These are phyloP conservation scores for Magnaporthiopsis poae DNA, from an alignment of 2,329 filamentous ascomycete genomes.

Conservation along the genomic window DNA sequence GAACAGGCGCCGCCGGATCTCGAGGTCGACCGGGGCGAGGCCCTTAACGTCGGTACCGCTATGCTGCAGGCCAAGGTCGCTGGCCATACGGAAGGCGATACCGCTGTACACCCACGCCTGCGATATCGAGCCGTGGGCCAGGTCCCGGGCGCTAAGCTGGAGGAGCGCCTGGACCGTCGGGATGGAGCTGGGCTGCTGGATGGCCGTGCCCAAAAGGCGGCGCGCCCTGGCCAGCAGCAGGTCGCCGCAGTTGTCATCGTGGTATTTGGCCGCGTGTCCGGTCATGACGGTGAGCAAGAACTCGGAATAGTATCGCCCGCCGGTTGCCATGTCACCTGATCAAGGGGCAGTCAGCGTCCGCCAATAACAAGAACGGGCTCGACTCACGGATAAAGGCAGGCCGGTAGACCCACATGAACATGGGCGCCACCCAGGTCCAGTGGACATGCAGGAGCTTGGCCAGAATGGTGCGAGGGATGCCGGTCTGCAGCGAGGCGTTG, in stretches of 20 bases:
- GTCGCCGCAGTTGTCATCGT: constrained; percentile 11
- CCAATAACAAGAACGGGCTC: too few species aligned
- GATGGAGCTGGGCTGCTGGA: constrained; percentile 20
- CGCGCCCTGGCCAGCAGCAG: too few species aligned
- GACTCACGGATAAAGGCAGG: constrained; percentile 18
- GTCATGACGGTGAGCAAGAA: constrained; percentile 20
- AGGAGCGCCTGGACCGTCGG: constrained; percentile 21
- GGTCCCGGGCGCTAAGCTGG: constrained; percentile 20
- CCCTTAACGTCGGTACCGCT: constrained; percentile 15
- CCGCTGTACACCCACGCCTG: constrained; percentile 23
- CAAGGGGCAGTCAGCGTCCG: neutral
- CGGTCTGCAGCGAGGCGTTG: too few species aligned
- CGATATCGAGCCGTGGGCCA: constrained; percentile 20
- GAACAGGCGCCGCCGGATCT: constrained; percentile 18
- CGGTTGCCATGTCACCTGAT: constrained; percentile 18
- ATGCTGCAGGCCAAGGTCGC: constrained; percentile 19
- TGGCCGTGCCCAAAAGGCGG: constrained; percentile 11
- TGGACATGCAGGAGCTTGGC: constrained; percentile 16
- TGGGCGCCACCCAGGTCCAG: constrained; percentile 19
- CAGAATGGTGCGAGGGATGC: constrained; percentile 7
- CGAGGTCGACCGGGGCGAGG: constrained; percentile 14
- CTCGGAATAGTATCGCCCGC: constrained; percentile 20
- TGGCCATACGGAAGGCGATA: constrained; percentile 22
- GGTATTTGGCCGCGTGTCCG: constrained; percentile 18
- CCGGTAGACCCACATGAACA: constrained; percentile 22